Percentiles rank a stretch among this genome's conserved stretches.
Evolutionary conservation across 805 yeast genomes (phyloP).

Genomic region (Ogataea methylovora): DNA sequence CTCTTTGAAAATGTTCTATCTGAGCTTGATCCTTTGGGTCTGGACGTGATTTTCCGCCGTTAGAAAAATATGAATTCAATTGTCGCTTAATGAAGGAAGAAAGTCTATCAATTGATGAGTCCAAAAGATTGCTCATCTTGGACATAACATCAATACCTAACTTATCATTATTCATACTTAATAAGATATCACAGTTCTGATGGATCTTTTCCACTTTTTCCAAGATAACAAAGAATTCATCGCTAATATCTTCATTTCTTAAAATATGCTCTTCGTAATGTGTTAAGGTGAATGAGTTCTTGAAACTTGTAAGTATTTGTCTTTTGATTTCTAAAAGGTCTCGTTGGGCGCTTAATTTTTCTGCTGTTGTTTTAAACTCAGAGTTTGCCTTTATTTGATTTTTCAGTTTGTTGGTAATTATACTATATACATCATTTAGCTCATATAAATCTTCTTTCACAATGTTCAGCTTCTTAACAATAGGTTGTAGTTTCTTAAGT

Average conservation of each 20-base stretch:
- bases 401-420: conserved; percentile 17
- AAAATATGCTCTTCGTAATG: conserved; percentile 66
- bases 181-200: conserved; percentile 58
- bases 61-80: conserved; percentile 17
- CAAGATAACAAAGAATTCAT: conserved; percentile 50
- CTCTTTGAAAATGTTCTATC: conserved; percentile 17
- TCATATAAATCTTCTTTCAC: conserved; percentile 22
- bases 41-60: conserved; percentile 6
- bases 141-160: conserved; percentile 61
- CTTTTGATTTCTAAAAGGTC: conserved; percentile 40
- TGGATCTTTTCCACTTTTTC: conserved; percentile 57
- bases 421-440: conserved; percentile 16
- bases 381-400: conserved; percentile 15
- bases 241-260: conserved; percentile 33
- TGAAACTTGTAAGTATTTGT: conserved; percentile 42
- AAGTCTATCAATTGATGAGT: conserved; percentile 48
- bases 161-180: conserved; percentile 60
- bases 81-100: conserved; percentile 29
- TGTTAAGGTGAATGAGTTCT: conserved; percentile 55
- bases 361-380: conserved; percentile 12
- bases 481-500: conserved; percentile 36
- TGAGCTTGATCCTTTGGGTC: conserved; percentile 5
- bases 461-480: conserved; percentile 30
- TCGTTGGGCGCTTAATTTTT: conserved; percentile 22
- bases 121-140: conserved; percentile 44